Conservation (phyloP, 2,329 filamentous ascomycete species). For the Trichophyton simii region DNA sequence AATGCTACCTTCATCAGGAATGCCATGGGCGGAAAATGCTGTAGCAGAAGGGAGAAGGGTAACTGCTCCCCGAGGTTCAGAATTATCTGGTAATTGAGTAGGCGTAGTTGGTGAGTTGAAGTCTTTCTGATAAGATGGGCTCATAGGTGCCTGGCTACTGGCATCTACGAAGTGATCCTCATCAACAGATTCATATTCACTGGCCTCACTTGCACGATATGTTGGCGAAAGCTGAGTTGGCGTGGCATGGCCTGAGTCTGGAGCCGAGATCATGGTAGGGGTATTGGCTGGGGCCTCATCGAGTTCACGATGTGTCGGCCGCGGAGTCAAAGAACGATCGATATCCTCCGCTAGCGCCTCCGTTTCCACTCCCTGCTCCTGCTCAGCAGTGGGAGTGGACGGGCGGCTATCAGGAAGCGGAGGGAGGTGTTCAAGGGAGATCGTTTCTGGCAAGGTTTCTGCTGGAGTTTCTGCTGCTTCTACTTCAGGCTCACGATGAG, state of each 20-base stretch:
- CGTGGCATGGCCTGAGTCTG: background rate
- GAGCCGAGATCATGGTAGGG: background rate
- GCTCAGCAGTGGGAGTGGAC: constrained; percentile 11
- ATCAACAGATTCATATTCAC: background rate
- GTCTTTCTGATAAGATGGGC: background rate
- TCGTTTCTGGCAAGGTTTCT: background rate
- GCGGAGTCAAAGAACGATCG: background rate
- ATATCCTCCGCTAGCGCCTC: background rate
- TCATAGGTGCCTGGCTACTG: background rate
- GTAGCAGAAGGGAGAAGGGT: background rate
- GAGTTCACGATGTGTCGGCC: background rate
- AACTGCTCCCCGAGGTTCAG: background rate
- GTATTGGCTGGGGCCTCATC: background rate
- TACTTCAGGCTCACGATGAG: background rate
- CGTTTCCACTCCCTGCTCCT: background rate
- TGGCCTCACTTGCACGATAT: background rate
- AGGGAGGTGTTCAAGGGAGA: constrained; percentile 10
- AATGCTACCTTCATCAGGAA: background rate
- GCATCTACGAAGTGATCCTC: constrained; percentile 1
- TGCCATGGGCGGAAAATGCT: background rate
- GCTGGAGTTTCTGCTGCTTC: background rate
- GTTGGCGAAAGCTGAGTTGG: background rate
- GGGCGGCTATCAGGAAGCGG: constrained; percentile 13
- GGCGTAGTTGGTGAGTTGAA: background rate
- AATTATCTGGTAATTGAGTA: background rate